Base-by-base conservation (phyloP, 345 rosid species). In the Murraya koenigii region DNA sequence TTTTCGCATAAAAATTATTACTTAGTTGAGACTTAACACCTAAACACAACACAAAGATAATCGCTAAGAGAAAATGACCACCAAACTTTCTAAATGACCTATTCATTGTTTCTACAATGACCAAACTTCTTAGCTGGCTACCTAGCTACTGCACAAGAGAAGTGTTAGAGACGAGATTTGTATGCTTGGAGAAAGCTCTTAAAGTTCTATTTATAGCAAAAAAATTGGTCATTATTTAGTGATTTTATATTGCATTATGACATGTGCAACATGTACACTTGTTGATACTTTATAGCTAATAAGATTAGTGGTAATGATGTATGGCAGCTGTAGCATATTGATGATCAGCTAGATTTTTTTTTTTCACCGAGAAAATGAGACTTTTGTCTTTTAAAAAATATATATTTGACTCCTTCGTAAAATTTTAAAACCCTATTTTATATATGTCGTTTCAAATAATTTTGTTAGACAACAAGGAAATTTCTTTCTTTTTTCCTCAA, bases 11-110 rank as follows among this genome's bases (percentile, higher is more conserved):
- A 68, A 84, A 87, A 80, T 68, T 81, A 58, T 81, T 65, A 5
- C 67, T 85, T 58, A 92, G 85, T 69, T 92, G 94, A 59, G 93
- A 74, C 52, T 64, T 84, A 32, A 77, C 90, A 44, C 63, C 80
- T 78, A 82, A 76, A 58, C 71, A 81, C 75, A 82, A 41, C 83
- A 88, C 58, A 68, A 84, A 69, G 5, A 83, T 15, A 25, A 71
- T 75, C 63, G 82, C 8, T 55, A 82, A 52, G 79, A 82, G 56
- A 19, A 67, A 25, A 39, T 72, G 78, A 49, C 76, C 66, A 47
- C 71, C 69, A 67, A 82, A 66, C 66, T 73, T 72, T 55, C 72
- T 66, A 32, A 30, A 5, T 60, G 68, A 76, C 72, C 75, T 75
- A 56, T 80, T 65, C 88, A 89, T 87, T 38, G 19, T 72, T 66